Base-by-base conservation (phyloP, 805 yeast species). In the Diddensiella santjacobensis region DNA sequence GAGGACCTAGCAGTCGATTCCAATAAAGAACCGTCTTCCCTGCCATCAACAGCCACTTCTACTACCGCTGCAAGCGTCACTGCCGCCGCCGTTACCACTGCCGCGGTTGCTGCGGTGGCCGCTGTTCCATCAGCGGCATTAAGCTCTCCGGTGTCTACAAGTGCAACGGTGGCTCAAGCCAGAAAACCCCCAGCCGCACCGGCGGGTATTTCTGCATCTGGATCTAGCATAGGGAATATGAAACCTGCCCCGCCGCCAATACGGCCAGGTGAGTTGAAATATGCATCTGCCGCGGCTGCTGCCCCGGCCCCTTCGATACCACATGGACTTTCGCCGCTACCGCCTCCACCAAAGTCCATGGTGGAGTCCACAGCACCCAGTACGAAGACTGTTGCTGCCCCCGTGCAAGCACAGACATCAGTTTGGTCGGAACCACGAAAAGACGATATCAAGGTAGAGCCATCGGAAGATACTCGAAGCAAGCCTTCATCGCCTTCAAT, bases 181-280 rank as follows among this genome's bases (percentile, higher is more conserved):
- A 22, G 10, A 4, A 20, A 50, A 29, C 29, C 62, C 42, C 46
- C 55, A 6, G 44, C 59, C 6, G 38, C 56, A 2, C 46, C 55
- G 6, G 49, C 55, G 3, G 18, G 51, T 5, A 52, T 18, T 19
- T 6, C 33, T 2, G 29, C 62, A 13, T 45, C 58, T 19, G 49
- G 48, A 35, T 43, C 54, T 15, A 49, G 59, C 4, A 51, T 54
- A 13, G 46, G 58, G 4, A 30, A 52, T 19, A 64, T 57, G 55
- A 79, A 78, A 58, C 84, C 84, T 0, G 81, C 84, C 1, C 66
- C 78, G 2, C 68, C 77, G 3, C 83, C 83, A 10, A 63, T 73
- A 1, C 74, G 71, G 44, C 79, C 80, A 5, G 70, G 74, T 5
- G 79, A 55, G 42, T 63, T 79, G 45, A 79, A 79, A 58, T 79